Percentiles rank a stretch among this genome's conserved stretches.
Conservation (phyloP, 2,329 filamentous ascomycete species). For the Coleophoma eucalyptorum region DNA sequence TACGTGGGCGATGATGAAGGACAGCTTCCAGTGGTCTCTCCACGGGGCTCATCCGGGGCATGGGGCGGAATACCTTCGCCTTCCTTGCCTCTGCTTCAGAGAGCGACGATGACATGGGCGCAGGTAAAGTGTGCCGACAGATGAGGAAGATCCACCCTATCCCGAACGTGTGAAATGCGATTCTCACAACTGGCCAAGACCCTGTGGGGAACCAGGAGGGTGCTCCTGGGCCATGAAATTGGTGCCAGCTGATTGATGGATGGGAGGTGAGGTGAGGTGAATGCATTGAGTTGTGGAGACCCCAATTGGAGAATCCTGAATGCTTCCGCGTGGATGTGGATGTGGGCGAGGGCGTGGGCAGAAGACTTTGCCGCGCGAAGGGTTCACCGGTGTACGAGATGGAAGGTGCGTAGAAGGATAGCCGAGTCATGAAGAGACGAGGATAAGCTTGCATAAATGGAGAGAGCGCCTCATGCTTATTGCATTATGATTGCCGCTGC, state of each 20-base stretch:
- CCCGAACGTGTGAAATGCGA: not conserved
- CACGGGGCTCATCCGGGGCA: not conserved
- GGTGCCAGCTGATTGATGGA: not conserved
- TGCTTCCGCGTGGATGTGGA: not conserved
- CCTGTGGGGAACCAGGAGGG: not conserved
- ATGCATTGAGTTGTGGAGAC: not conserved
- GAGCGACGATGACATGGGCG: not conserved
- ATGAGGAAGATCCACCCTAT: not conserved
- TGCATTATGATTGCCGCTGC: no score
- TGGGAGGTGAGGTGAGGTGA: not conserved
- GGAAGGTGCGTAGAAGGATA: no score
- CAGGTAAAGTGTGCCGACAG: not conserved
- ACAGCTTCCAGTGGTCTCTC: not conserved
- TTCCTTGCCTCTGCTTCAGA: not conserved
- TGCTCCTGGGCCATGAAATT: not conserved
- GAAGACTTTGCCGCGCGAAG: conserved; percentile 1
- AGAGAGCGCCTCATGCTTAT: no score
- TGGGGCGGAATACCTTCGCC: not conserved
- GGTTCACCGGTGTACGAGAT: no score
- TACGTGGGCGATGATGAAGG: not conserved
- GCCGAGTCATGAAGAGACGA: no score
- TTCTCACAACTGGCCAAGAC: not conserved
- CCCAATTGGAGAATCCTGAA: not conserved
- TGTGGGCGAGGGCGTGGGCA: no score
- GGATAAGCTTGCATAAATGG: no score